Conservation (phyloP, 257 asterid species). For the Salvia rosmarinus region DNA sequence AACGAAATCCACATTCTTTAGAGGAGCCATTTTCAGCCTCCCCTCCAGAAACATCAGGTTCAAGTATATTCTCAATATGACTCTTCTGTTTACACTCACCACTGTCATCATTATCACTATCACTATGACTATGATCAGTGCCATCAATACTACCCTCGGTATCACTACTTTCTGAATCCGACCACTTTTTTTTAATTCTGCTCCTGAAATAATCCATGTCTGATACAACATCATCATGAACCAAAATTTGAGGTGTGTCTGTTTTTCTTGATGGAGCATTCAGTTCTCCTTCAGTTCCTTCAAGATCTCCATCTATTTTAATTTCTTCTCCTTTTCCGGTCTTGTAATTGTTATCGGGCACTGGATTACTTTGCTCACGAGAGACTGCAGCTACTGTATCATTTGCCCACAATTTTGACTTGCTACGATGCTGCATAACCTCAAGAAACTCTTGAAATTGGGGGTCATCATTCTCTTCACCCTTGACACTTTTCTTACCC, state of each 20-base stretch:
- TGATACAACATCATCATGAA: conserved; percentile 53
- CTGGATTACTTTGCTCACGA: conserved; percentile 41
- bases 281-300: conserved; percentile 44
- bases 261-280: conserved; percentile 35
- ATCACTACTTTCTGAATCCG: conserved; percentile 70
- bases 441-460: conserved; percentile 81
- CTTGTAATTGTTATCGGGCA: conserved; percentile 35
- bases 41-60: conserved; percentile 40
- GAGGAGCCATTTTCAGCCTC: conserved; percentile 44
- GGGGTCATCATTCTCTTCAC: conserved; percentile 61
- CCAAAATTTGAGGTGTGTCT: conserved; percentile 40
- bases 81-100: conserved; percentile 35
- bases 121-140: conserved; percentile 34
- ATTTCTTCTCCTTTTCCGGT: conserved; percentile 35
- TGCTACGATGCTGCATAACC: conserved; percentile 81
- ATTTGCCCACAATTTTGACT: conserved; percentile 91
- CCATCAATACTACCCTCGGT: conserved; percentile 46
- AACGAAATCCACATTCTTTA: conserved; percentile 41
- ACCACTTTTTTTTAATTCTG: conserved; percentile 67
- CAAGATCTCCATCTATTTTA: conserved; percentile 37
- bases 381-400: conserved; percentile 68
- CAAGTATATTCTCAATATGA: conserved; percentile 38
- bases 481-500: conserved; percentile 49
- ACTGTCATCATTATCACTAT: conserved; percentile 37
- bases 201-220: conserved; percentile 83